These are phyloP conservation scores for Rhodofomes roseus DNA, from an alignment of 1,284 basidiomycete genomes.

Conservation along the genomic window DNA sequence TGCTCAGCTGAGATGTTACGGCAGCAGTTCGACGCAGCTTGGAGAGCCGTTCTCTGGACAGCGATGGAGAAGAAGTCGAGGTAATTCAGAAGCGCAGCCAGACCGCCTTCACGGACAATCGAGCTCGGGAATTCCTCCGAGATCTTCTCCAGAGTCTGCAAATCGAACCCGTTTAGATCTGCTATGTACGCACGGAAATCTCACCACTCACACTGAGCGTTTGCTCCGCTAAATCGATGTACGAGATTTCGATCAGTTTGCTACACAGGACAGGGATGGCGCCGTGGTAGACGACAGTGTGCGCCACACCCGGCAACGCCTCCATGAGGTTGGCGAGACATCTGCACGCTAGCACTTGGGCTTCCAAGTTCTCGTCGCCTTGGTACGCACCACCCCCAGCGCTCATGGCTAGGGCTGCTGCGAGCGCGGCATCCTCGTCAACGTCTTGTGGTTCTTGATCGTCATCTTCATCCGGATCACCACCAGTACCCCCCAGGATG, in stretches of 20 bases:
- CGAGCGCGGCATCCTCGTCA: constrained; percentile 83
- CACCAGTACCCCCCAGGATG: constrained; percentile 84
- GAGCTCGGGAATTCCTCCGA: constrained; percentile 93
- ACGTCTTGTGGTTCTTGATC: constrained; percentile 55
- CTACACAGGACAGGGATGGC: constrained; percentile 94
- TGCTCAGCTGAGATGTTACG: constrained; percentile 85
- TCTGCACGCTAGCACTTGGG: constrained; percentile 89
- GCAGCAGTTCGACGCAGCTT: constrained; percentile 94
- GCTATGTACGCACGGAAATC: constrained; percentile 3
- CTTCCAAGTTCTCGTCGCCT: constrained; percentile 85
- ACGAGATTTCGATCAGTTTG: constrained; percentile 93
- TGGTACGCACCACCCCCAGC: constrained; percentile 55
- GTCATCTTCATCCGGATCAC: constrained; percentile 66
- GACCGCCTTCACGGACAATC: constrained; percentile 90
- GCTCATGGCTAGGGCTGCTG: constrained; percentile 79
- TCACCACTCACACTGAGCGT: constrained; percentile 80
- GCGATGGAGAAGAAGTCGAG: constrained; percentile 97
- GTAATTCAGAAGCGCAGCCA: constrained; percentile 87
- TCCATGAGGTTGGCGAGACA: constrained; percentile 97
- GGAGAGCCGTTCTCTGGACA: constrained; percentile 93
- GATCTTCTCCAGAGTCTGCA: constrained; percentile 93
- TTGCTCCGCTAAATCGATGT: constrained; percentile 95
- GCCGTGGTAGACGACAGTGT: constrained; percentile 92
- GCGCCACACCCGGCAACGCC: constrained; percentile 89
- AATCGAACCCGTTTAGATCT: constrained; percentile 19